phyloP scores from a whole-genome alignment of 2,329 filamentous ascomycete species.

The Colletotrichum zoysiae region DNA sequence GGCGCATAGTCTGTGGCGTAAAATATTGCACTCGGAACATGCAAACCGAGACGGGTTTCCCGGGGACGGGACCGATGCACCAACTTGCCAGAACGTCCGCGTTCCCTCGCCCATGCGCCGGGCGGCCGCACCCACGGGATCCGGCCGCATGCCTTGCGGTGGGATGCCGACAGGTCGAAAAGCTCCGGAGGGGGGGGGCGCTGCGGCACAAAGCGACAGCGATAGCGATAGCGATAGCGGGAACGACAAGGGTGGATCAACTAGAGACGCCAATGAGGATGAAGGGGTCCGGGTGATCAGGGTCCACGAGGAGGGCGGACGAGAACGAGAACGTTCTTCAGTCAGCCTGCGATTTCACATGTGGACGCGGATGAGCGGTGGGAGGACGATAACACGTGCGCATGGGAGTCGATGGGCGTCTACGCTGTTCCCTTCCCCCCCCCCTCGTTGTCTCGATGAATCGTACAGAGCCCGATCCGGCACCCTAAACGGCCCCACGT shows the following conservation, averaged over 20 bases:
- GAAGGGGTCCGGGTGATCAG: neutral
- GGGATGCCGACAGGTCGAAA: constrained; percentile 19
- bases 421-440: constrained; percentile 25
- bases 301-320: constrained; percentile 5
- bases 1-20: neutral
- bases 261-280: constrained; percentile 1
- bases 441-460: constrained; percentile 14
- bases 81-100: constrained; percentile 7
- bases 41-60: neutral
- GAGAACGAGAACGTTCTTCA: constrained; percentile 3
- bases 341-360: neutral
- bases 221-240: neutral
- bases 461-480: constrained; percentile 25
- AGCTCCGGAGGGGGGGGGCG: neutral
- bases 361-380: neutral
- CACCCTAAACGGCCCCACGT: constrained; percentile 28
- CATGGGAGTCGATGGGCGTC: constrained; percentile 10
- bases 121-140: neutral
- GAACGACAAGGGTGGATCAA: neutral
- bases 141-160: constrained; percentile 17
- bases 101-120: neutral
- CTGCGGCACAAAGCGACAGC: no score
- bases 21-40: neutral
- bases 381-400: neutral
- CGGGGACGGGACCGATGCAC: neutral